These are phyloP conservation scores for Mortierella claussenii DNA, from an alignment of 192 early-diverging fungal species.

Conservation along the genomic window DNA sequence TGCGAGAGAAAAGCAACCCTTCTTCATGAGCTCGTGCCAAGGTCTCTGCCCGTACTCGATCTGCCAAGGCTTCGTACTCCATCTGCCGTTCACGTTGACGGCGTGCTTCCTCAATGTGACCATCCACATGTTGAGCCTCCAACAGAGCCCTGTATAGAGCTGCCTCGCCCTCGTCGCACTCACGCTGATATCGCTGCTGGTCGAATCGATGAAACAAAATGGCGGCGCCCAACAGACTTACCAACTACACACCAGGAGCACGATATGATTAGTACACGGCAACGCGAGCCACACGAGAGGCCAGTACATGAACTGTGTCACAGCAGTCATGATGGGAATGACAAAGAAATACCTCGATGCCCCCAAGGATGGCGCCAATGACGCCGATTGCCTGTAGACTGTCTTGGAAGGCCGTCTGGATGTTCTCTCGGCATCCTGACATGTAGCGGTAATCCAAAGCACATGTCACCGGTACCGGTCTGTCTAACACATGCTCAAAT, in stretches of 20 bases:
- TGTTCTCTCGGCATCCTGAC: slow-evolving; percentile 46
- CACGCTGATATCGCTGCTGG: slow-evolving; percentile 21
- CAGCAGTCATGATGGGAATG: too few species aligned
- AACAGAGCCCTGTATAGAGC: slow-evolving; percentile 26
- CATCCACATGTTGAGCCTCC: slow-evolving; percentile 39
- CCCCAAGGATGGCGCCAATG: slow-evolving; percentile 52
- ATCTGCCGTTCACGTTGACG: slow-evolving; percentile 18
- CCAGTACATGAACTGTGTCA: too few species aligned
- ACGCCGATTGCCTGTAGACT: slow-evolving; percentile 53
- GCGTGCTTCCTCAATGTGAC: slow-evolving; percentile 33
- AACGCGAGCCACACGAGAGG: too few species aligned
- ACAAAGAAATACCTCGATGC: slow-evolving; percentile 36
- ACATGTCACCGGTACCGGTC: slow-evolving; percentile 42
- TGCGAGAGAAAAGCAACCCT: slow-evolving; percentile 6
- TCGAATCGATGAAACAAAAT: slow-evolving; percentile 48
- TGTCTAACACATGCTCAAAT: slow-evolving; percentile 48
- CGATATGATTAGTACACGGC: too few species aligned
- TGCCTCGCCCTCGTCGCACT: slow-evolving; percentile 28
- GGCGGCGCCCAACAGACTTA: slow-evolving; percentile 40
- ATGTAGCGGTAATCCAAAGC: slow-evolving; percentile 33
- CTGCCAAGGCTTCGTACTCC: slow-evolving; percentile 21
- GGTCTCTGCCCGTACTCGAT: slow-evolving; percentile 28
- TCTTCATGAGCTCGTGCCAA: slow-evolving; percentile 32
- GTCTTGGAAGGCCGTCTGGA: slow-evolving; percentile 50
- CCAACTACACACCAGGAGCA: slow-evolving; percentile 33